Base-by-base conservation (phyloP, 371 early-diverging fungal genomes). In the Rhizopus arrhizus region DNA sequence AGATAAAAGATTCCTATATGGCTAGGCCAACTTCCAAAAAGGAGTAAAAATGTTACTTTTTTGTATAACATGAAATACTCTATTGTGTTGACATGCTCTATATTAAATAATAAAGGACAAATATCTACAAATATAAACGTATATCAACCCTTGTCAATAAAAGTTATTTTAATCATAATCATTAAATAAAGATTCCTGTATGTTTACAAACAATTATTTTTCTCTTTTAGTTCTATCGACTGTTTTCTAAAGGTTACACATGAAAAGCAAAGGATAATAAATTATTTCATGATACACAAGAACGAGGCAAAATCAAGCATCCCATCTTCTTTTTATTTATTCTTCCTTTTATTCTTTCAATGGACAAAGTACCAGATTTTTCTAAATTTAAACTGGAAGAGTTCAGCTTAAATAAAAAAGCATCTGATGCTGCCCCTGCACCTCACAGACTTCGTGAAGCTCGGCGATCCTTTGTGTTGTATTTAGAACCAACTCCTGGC, bases 391-490 rank as follows among this genome's bases (percentile, higher is more conserved):
- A 59, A 50, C 36, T 71, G 15, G 72, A 71, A 51, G 61, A 46
- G 7, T 71, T 71, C 42, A 66, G 62, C n/a, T 59, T 68, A 46
- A 62, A 59, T 35, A 62, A 56, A n/a, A 42, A 47, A 11, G 57
- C 62, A 9, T 35, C 60, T 13, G 54, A 58, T 3, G 56, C 52
- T 6, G 45, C 62, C 13, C 72, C 72, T 54, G 61, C 70, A 28
- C 70, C 73, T 31, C 70, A 70, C 34, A 47, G 64, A 52, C 34
- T 73, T 31, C 61, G 73, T 38, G 73, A 73, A 48, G 61, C 64
- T 5, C 53, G 66, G 12, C 60, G 73, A 56, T 69, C 70, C 2
- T 57, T 73, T 55, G 58, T 64, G 34, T 56, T 73, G 7, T 73
- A 64, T 35, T 52, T 73, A 5, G 70, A 73, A 48, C 73, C 73